Evolutionary conservation across 2,329 filamentous ascomycete species (phyloP).

Genomic region (Aspergillus viridinutans): DNA sequence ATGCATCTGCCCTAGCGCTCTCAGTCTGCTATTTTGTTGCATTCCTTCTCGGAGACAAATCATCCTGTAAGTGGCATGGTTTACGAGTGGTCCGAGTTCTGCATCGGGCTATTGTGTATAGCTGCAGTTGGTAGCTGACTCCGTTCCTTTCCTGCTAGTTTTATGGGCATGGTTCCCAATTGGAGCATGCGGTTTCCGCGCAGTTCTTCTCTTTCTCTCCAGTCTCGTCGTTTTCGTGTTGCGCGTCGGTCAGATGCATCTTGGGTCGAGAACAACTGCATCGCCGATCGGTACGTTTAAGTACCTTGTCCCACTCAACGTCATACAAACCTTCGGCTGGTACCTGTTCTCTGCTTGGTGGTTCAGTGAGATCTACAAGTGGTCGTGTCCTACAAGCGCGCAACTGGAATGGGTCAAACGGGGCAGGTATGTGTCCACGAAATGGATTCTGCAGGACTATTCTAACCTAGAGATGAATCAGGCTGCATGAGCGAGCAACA

Average conservation of each 20-base stretch:
- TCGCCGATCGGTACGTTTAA: slow-evolving; percentile 64
- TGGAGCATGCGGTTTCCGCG: slow-evolving; percentile 68
- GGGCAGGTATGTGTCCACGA: slow-evolving; percentile 51
- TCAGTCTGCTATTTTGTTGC: slow-evolving; percentile 69
- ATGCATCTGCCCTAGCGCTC: slow-evolving; percentile 66
- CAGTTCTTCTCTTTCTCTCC: slow-evolving; percentile 70
- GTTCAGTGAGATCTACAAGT: slow-evolving; percentile 78
- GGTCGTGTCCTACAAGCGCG: slow-evolving; percentile 57
- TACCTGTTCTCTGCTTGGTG: slow-evolving; percentile 74
- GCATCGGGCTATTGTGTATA: background rate
- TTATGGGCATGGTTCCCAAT: slow-evolving; percentile 86
- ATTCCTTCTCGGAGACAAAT: slow-evolving; percentile 64
- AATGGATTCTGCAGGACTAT: background rate
- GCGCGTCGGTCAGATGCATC: slow-evolving; percentile 77
- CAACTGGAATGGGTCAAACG: slow-evolving; percentile 71
- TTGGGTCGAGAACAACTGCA: slow-evolving; percentile 66
- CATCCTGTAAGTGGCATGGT: slow-evolving; percentile 56
- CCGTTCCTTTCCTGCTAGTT: slow-evolving; percentile 44
- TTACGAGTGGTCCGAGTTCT: background rate
- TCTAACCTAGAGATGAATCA: slow-evolving; percentile 18
- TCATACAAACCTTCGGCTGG: slow-evolving; percentile 67
- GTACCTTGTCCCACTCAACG: slow-evolving; percentile 55
- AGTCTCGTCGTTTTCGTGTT: slow-evolving; percentile 76
- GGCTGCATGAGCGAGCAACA: slow-evolving; percentile 61
- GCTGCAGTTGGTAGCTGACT: slow-evolving; percentile 6